These are phyloP conservation scores for Catharanthus roseus DNA, from an alignment of 257 asterid genomes.

Conservation along the genomic window DNA sequence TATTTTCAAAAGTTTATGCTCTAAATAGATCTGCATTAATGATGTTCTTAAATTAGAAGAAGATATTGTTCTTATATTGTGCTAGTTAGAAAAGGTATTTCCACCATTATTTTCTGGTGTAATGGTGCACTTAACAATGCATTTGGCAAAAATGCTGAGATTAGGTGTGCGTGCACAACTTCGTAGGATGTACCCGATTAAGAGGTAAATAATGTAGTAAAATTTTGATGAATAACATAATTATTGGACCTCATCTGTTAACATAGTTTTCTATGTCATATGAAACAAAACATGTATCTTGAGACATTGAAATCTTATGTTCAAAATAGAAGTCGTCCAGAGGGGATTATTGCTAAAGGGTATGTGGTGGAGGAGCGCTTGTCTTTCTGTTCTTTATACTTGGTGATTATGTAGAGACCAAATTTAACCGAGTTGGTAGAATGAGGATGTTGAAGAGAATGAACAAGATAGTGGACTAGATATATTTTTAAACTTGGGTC, in stretches of 20 bases:
- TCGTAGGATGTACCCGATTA: neutral
- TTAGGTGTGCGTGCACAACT: neutral
- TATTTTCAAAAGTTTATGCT: neutral
- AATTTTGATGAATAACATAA: too few species aligned
- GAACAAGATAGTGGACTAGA: neutral
- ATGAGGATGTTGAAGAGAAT: neutral
- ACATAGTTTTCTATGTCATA: neutral
- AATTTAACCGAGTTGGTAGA: neutral
- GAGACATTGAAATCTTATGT: neutral
- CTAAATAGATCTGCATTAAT: too few species aligned
- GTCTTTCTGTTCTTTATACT: too few species aligned
- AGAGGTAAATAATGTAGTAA: neutral
- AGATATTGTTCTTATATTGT: neutral
- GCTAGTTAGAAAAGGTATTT: too few species aligned
- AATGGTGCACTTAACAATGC: neutral
- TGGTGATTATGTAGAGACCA: neutral
- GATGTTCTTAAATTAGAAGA: neutral
- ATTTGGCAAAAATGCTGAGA: neutral
- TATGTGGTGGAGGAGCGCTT: neutral
- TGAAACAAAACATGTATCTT: too few species aligned
- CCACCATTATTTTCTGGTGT: neutral
- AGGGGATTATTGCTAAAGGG: neutral
- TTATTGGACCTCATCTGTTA: too few species aligned
- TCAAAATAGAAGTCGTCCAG: neutral
- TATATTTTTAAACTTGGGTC: neutral